Conservation (phyloP, 768 basidiomycete genomes). For the Phlebiopsis flavidoalba region DNA sequence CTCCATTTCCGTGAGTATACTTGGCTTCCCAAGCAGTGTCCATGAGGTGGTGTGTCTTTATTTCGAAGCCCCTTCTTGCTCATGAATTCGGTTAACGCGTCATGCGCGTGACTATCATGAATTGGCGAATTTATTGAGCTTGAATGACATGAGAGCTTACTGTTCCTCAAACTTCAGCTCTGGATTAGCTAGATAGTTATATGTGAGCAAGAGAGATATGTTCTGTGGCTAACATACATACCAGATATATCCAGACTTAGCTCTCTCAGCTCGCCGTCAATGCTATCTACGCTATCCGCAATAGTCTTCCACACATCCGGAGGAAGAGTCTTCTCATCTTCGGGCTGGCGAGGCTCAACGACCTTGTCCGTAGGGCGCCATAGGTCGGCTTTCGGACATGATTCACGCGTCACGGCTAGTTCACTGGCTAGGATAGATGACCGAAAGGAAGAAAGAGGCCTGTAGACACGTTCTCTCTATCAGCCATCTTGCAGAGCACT, state of each 20-base stretch:
- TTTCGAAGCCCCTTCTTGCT: constrained; percentile 57
- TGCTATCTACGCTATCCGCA: constrained; percentile 44
- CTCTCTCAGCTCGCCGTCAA: constrained; percentile 50
- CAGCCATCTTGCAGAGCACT: not conserved
- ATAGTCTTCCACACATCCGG: constrained; percentile 61
- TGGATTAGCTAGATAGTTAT: constrained; percentile 47
- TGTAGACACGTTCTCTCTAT: not conserved
- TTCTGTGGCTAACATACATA: constrained; percentile 23
- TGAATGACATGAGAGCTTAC: constrained; percentile 28
- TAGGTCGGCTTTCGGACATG: not conserved
- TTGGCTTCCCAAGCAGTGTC: constrained; percentile 75
- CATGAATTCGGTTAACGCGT: constrained; percentile 65
- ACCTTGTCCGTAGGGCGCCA: constrained; percentile 7
- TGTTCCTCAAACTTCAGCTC: constrained; percentile 66
- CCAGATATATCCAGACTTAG: constrained; percentile 74
- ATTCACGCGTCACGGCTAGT: not conserved
- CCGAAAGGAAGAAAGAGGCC: not conserved
- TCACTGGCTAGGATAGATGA: not conserved
- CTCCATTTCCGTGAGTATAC: constrained; percentile 59
- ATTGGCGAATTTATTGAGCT: not conserved
- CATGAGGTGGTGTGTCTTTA: constrained; percentile 55
- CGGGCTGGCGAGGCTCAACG: not conserved
- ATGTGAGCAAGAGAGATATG: not conserved
- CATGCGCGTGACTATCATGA: constrained; percentile 59
- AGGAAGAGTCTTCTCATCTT: constrained; percentile 32